Conservation (phyloP, 768 basidiomycete genomes). For the Suillus brevipes region DNA sequence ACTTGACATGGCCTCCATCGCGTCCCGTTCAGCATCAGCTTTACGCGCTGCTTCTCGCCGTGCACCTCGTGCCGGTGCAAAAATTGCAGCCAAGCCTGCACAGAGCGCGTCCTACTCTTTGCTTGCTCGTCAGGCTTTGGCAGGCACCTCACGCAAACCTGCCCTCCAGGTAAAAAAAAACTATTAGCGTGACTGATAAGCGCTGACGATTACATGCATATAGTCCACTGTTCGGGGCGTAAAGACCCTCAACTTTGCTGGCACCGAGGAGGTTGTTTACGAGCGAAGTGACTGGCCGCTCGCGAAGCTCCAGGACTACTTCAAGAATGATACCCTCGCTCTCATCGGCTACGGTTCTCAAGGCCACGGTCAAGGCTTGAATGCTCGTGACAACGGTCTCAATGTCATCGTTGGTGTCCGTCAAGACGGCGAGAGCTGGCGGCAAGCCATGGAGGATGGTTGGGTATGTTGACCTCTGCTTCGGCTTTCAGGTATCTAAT, state of each 20-base stretch:
- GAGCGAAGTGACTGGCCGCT: slow-evolving; percentile 98
- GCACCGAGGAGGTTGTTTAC: slow-evolving; percentile 89
- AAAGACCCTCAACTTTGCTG: slow-evolving; percentile 97
- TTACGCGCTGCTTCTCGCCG: slow-evolving; percentile 69
- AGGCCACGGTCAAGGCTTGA: slow-evolving; percentile 97
- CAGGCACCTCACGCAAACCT: slow-evolving; percentile 29
- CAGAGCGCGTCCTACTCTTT: slow-evolving; percentile 70
- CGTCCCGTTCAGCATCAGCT: slow-evolving; percentile 63
- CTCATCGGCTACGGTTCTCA: slow-evolving; percentile 99
- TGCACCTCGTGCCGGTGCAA: slow-evolving; percentile 50
- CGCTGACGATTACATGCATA: slow-evolving; percentile 31
- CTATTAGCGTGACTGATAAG: neutral
- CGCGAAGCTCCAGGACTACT: slow-evolving; percentile 97
- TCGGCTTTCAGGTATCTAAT: neutral
- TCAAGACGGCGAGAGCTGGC: slow-evolving; percentile 96
- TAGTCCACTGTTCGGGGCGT: slow-evolving; percentile 58
- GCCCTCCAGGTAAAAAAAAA: slow-evolving; percentile 36
- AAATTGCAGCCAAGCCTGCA: slow-evolving; percentile 40
- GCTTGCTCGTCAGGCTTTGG: slow-evolving; percentile 47
- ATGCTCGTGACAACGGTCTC: slow-evolving; percentile 98
- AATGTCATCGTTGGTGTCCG: slow-evolving; percentile 99
- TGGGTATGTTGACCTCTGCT: slow-evolving; percentile 58
- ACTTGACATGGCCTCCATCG: slow-evolving; percentile 59
- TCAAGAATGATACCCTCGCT: slow-evolving; percentile 99
- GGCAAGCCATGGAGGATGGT: slow-evolving; percentile 91